Evolutionary conservation across 306 rosid species (phyloP).

Genomic region (Sicyos edulis): DNA sequence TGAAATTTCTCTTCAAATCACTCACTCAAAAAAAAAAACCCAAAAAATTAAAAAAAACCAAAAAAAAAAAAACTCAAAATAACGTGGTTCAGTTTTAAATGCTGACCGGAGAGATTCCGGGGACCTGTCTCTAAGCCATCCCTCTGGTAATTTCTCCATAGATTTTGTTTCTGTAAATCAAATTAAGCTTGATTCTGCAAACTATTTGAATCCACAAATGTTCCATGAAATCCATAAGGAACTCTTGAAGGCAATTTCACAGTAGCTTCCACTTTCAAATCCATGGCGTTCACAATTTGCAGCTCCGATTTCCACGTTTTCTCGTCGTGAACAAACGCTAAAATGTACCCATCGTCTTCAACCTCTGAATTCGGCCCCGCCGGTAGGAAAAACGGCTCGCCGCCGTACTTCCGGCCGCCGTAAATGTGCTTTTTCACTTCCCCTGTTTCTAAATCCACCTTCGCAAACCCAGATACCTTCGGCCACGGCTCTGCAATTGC

Average conservation of each 20-base stretch:
- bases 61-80: constrained; percentile 20
- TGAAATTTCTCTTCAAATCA: constrained; percentile 3
- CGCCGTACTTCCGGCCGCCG: constrained; percentile 44
- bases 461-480: constrained; percentile 57
- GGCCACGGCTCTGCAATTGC: constrained; percentile 80
- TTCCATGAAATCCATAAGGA: constrained; percentile 97
- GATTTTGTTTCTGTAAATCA: background rate
- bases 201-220: constrained; percentile 52
- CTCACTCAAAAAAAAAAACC: background rate
- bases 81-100: constrained; percentile 20
- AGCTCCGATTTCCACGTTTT: constrained; percentile 65
- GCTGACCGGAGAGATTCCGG: constrained; percentile 45
- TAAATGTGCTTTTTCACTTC: constrained; percentile 37
- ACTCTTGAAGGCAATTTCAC: constrained; percentile 65
- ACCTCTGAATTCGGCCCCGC: constrained; percentile 5
- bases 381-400: constrained; percentile 60
- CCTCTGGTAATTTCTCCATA: constrained; percentile 52
- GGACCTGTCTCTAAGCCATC: constrained; percentile 32
- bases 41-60: constrained; percentile 15
- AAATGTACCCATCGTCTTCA: constrained; percentile 74
- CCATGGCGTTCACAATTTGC: constrained; percentile 59
- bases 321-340: constrained; percentile 77
- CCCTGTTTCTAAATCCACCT: constrained; percentile 45
- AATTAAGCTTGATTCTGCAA: constrained; percentile 40
- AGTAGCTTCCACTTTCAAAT: constrained; percentile 50